Base-by-base conservation (phyloP, 257 asterid species). In the Sherardia arvensis region DNA sequence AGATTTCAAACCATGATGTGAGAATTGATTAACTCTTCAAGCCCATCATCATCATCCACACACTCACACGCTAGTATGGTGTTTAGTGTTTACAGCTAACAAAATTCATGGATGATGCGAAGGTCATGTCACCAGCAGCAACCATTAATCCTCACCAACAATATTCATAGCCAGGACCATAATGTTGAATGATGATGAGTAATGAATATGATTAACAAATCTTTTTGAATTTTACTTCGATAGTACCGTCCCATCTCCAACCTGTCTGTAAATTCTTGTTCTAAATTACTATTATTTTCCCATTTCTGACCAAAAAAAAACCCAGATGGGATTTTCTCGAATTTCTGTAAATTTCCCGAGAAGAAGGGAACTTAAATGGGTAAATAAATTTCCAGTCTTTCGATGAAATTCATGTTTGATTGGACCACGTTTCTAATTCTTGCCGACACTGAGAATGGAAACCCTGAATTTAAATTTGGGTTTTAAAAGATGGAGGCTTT, bases 391-490 rank as follows among this genome's bases (percentile, higher is more conserved):
- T 28, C 29, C 53, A 62, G 26, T 62, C 49, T 25, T 62, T 47
- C 48, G 55, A 62, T 49, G 28, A 40, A 36, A 61, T 40, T 23
- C 22, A 22, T 14, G 53, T 62, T 38, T 61, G 54, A 56, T 56
- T 27, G 51, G 21, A 43, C 56, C 56, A 49, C 25, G 26, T 20
- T 49, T 20, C 20, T 49, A 53, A 9, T 21, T 29, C 28, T 49
- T 68, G 67, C 73, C 73, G 62, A 59, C 73, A 60, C 56, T 15
- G 51, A 43, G 22, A 53, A 53, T 45, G 26, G 47, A 20, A 10
- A 15, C 61, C 34, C 30, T 26, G 54, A n/a, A 18, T 59, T 72
- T 54, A 60, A 34, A 30, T 28, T 38, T 26, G 36, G 60, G 60
- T 22, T 49, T 43, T 8, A 49, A 12, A 30, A 64, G n/a, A 29